phyloP scores from a whole-genome alignment of 2,329 filamentous ascomycete genomes.

The Pochonia chlamydosporia region DNA sequence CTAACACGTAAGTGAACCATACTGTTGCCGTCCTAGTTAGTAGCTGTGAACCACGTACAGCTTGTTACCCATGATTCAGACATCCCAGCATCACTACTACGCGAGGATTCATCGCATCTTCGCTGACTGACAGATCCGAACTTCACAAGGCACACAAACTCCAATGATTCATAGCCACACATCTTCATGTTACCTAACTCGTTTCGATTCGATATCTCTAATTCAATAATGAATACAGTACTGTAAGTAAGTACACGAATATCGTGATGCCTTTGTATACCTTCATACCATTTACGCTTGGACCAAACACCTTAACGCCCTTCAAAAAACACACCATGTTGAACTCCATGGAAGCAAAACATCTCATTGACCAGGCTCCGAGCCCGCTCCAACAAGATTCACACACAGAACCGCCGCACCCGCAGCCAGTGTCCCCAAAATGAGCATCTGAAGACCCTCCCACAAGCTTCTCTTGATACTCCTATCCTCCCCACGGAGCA shows the following conservation, averaged over 20 bases:
- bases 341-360: neutral
- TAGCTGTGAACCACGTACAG: neutral
- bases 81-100: neutral
- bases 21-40: neutral
- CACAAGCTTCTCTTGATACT: slow-evolving; percentile 16
- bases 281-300: too few relatives aligned
- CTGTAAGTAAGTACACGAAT: too few relatives aligned
- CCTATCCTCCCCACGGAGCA: slow-evolving; percentile 19
- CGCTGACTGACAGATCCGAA: neutral
- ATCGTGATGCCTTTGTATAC: too few relatives aligned
- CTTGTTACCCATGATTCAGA: neutral
- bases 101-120: neutral
- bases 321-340: too few relatives aligned
- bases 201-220: neutral
- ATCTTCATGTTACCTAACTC: too few relatives aligned
- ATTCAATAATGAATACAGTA: neutral
- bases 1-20: neutral
- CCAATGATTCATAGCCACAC: neutral
- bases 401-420: slow-evolving; percentile 25
- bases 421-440: slow-evolving; percentile 27
- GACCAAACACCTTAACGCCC: too few relatives aligned
- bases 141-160: too few relatives aligned
- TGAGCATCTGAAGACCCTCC: slow-evolving; percentile 27
- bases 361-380: neutral
- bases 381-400: slow-evolving; percentile 14